Evolutionary conservation across 1,284 basidiomycete species (phyloP), one percentile per base, ranked within the genome.

Genomic region (Tilletia caries): DNA sequence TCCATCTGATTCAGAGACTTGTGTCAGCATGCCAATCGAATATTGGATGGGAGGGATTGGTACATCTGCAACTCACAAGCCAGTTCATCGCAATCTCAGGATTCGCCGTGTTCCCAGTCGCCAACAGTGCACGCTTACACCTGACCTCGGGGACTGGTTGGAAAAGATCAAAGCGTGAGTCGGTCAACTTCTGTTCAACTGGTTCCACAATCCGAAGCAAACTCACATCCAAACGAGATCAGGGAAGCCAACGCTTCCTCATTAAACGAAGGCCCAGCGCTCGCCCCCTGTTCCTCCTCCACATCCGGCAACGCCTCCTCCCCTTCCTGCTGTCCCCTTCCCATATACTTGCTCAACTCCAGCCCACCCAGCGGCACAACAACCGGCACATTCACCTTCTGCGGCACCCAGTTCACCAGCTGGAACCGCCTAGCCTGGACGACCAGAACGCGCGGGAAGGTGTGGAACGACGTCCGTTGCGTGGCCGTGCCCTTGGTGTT

Each of bases 401-500:
- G 89, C 0, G 96, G 95, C 2, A 98, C 93, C 95, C 95, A 98
- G 79, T 95, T 95, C 67, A 95, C 90, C 5, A 97, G 88, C 84
- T 95, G 92, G 86, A 98, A 98, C 79, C 96, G 95, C 78, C 92
- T 92, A 67, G 93, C 91, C 77, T 97, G 95, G 0, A 99, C 84
- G 3, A 95, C 90, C 0, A 98, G 87, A 1, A 94, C 89, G 29
- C 93, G 88, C 0, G 95, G 95, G 86, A 95, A 94, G 0, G 92
- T 91, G 4, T 91, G 88, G 77, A 98, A 92, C 37, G 87, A 88
- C 8, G 87, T 88, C 79, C 76, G 89, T 88, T 89, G 90, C 20
- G 85, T 85, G 0, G 90, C 94, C 82, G 76, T 85, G 69, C 88
- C 92, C 86, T 85, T 90, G 79, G 85, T 87, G 41, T 85, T 78